These are phyloP conservation scores for Escovopsis sp. DNA, from an alignment of 2,329 filamentous ascomycete genomes.

Conservation along the genomic window DNA sequence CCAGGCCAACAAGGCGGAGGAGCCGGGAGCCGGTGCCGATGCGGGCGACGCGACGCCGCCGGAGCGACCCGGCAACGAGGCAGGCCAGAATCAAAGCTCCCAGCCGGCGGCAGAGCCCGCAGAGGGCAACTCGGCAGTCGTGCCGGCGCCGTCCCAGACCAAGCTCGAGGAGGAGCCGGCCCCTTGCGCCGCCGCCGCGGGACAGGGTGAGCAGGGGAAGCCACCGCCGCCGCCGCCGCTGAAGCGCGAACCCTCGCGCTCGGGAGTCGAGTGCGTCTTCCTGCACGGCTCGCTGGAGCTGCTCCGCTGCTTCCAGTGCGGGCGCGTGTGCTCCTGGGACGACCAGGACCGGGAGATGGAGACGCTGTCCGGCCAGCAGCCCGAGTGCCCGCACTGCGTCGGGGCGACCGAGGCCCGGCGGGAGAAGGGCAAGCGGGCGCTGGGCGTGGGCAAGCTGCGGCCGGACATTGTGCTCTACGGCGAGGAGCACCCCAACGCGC, in stretches of 20 bases:
- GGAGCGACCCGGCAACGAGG: conserved; percentile 8
- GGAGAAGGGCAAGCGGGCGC: conserved; percentile 49
- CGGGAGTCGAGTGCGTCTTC: conserved; percentile 51
- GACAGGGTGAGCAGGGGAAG: conserved; percentile 8
- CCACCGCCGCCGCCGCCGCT: not conserved
- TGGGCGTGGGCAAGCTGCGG: conserved; percentile 52
- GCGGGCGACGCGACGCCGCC: conserved; percentile 9
- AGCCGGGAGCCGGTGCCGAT: conserved; percentile 11
- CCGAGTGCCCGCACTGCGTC: conserved; percentile 51
- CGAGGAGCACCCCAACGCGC: conserved; percentile 55
- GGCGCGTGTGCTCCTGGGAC: conserved; percentile 44
- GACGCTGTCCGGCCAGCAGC: conserved; percentile 49
- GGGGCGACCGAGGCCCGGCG: conserved; percentile 47
- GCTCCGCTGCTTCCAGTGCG: conserved; percentile 50
- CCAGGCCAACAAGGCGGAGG: conserved; percentile 21
- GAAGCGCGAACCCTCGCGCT: conserved; percentile 16
- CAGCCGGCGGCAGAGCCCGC: not conserved
- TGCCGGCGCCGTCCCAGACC: not conserved
- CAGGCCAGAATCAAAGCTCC: conserved; percentile 3
- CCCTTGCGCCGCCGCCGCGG: not conserved
- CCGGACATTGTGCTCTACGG: conserved; percentile 64
- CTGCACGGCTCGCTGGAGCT: conserved; percentile 54
- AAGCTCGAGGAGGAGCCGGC: conserved; percentile 9
- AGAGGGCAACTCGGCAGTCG: not conserved
- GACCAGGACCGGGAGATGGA: conserved; percentile 38